Evolutionary conservation across 805 yeast species (phyloP).

Genomic region (Kregervanrija delftensis): DNA sequence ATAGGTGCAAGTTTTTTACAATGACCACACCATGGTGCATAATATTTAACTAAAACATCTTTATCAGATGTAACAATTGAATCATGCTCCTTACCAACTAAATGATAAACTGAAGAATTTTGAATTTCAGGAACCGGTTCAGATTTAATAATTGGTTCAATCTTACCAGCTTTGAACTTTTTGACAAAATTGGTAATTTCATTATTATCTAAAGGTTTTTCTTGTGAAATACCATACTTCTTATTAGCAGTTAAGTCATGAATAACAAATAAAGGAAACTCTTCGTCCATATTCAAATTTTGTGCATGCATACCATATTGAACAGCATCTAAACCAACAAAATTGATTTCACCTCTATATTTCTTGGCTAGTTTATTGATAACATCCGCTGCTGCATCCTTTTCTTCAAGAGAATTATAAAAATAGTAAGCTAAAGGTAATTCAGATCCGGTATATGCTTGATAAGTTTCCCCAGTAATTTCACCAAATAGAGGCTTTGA

Average conservation of each 20-base stretch:
- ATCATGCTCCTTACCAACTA: slow-evolving; percentile 82
- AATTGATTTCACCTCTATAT: slow-evolving; percentile 72
- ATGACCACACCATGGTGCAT: slow-evolving; percentile 98
- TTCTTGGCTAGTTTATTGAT: slow-evolving; percentile 63
- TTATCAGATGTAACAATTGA: slow-evolving; percentile 53
- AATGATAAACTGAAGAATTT: slow-evolving; percentile 56
- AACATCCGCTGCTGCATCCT: slow-evolving; percentile 43
- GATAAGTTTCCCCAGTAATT: slow-evolving; percentile 73
- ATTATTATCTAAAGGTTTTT: slow-evolving; percentile 39
- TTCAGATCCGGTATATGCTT: slow-evolving; percentile 61
- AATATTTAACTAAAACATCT: slow-evolving; percentile 83
- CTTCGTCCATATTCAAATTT: slow-evolving; percentile 74
- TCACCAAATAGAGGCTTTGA: slow-evolving; percentile 83
- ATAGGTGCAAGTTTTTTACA: slow-evolving; percentile 87
- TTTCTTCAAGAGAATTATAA: slow-evolving; percentile 64
- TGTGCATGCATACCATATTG: slow-evolving; percentile 82
- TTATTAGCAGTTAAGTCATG: slow-evolving; percentile 63
- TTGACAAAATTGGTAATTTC: slow-evolving; percentile 57
- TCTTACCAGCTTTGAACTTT: slow-evolving; percentile 55
- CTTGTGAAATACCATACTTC: slow-evolving; percentile 76
- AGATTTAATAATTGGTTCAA: slow-evolving; percentile 71
- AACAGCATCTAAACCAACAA: slow-evolving; percentile 82
- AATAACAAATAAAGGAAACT: slow-evolving; percentile 85
- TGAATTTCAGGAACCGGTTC: slow-evolving; percentile 83
- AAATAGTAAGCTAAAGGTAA: slow-evolving; percentile 86